Evolutionary conservation across 352 stramenopile species (phyloP), one percentile per base, ranked within the genome.

Genomic region (Phytophthora multivora): DNA sequence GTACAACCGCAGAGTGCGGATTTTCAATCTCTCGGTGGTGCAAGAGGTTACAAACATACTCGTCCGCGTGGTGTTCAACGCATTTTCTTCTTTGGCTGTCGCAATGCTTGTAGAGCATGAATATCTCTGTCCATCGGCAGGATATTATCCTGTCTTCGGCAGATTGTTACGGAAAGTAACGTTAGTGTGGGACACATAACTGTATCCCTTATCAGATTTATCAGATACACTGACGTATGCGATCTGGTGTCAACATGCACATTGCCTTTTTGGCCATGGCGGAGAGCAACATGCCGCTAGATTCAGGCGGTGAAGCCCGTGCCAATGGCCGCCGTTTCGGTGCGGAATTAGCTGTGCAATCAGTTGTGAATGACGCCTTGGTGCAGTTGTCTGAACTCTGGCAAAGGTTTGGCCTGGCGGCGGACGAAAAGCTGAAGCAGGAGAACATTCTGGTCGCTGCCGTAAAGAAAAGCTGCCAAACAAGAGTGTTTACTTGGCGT

Each of bases 341-440:
- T 7, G 39, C 64, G 16, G 35, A 59, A 13, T 4, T 46, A 7
- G 41, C 42, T 1, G 23, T 67, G 26, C 41, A 58, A 8, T 18
- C 40, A 1, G 16, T 59, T 30, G 39, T 64, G 25, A 19, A 18
- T 0, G 36, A 68, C 33, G 59, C 51, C n/a, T 28, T 71, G 26
- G 15, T 15, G 26, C 59, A 66, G 39, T 49, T 85, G 36, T 41
- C 40, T n/a, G 50, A 59, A 42, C 54, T 85, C 8, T 85, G 75
- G 75, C 38, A 36, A 15, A 19, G 47, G 11, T 64, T 85, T 26
- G 75, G 75, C 2, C 33, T 85, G 41, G 51, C 62, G 0, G 33
- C 42, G 7, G 45, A 56, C 8, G 72, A 84, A 25, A 54, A 80
- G 48, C 19, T 52, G 33, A 51, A 70, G 23, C 65, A 85, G 54